These are phyloP conservation scores for Bremia lactucae DNA, from an alignment of 352 stramenopile genomes.

Conservation along the genomic window DNA sequence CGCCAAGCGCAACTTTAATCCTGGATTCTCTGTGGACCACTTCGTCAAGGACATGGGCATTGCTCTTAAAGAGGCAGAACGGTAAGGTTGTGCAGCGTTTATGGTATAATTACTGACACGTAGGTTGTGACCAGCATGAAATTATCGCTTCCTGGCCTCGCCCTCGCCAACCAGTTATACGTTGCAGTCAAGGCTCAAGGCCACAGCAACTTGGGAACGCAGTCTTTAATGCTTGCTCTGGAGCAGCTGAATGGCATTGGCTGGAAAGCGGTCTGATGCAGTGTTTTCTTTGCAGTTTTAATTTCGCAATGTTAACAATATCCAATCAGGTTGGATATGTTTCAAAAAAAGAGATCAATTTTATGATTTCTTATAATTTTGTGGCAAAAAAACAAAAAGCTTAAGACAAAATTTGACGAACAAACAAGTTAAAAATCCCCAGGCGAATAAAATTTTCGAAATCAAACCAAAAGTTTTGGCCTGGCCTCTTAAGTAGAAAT, in stretches of 20 bases:
- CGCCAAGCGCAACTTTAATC: conserved; percentile 81
- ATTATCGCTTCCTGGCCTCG: conserved; percentile 72
- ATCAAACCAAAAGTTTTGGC: too few species aligned
- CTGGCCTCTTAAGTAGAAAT: conserved; percentile 29
- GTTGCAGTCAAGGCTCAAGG: conserved; percentile 79
- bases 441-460: not conserved
- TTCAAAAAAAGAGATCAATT: too few species aligned
- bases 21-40: conserved; percentile 86
- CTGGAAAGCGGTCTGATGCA: not conserved
- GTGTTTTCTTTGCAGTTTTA: not conserved
- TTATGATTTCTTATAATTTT: too few species aligned
- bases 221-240: conserved; percentile 79
- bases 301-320: not conserved
- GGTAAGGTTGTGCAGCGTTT: conserved; percentile 13
- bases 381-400: too few species aligned
- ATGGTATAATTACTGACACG: not conserved
- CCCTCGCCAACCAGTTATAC: conserved; percentile 84
- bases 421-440: too few species aligned
- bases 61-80: conserved; percentile 72
- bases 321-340: too few species aligned
- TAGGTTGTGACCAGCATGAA: conserved; percentile 55
- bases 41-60: conserved; percentile 90
- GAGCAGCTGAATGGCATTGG: conserved; percentile 70
- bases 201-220: conserved; percentile 72
- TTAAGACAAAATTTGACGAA: too few species aligned